A percentile compares a stretch with the other conserved stretches of the same genome.
Evolutionary conservation across 345 rosid species (phyloP).

Genomic region (Salix viminalis): DNA sequence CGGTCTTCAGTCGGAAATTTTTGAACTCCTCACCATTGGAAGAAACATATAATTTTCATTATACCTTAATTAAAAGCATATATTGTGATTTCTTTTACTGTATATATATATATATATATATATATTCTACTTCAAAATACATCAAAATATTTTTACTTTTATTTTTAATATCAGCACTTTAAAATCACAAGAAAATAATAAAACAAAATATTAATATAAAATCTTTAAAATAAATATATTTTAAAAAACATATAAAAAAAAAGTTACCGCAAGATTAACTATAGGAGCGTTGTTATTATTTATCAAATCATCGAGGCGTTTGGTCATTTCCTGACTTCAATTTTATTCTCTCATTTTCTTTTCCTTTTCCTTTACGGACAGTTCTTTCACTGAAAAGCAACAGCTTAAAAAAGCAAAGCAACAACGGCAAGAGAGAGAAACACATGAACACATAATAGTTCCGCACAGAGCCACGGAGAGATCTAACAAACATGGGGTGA

Average conservation of each 20-base stretch:
- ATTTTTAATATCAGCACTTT: too few relatives aligned
- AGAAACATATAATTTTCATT: slow-evolving; percentile 14
- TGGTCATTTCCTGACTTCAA: not conserved
- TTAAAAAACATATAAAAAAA: too few relatives aligned
- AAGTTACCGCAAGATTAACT: too few relatives aligned
- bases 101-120: too few relatives aligned
- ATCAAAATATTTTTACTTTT: too few relatives aligned
- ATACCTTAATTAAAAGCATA: too few relatives aligned
- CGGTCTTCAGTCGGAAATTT: not conserved
- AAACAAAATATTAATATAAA: too few relatives aligned
- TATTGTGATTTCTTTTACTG: too few relatives aligned
- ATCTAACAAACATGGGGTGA: slow-evolving; percentile 42
- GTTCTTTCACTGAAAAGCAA: slow-evolving; percentile 10
- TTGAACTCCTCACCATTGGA: slow-evolving; percentile 10
- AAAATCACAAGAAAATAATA: too few relatives aligned
- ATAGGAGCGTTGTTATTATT: too few relatives aligned
- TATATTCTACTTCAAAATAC: too few relatives aligned
- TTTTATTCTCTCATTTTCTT: not conserved
- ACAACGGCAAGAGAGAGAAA: slow-evolving; percentile 16
- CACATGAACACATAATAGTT: not conserved
- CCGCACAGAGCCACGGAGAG: slow-evolving; percentile 11
- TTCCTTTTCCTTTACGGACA: slow-evolving; percentile 13
- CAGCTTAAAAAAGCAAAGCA: slow-evolving; percentile 25
- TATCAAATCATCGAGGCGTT: not conserved
- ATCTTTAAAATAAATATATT: too few relatives aligned